Base-by-base conservation (phyloP, 306 rosid genomes). In the Begonia fuchsioides region DNA sequence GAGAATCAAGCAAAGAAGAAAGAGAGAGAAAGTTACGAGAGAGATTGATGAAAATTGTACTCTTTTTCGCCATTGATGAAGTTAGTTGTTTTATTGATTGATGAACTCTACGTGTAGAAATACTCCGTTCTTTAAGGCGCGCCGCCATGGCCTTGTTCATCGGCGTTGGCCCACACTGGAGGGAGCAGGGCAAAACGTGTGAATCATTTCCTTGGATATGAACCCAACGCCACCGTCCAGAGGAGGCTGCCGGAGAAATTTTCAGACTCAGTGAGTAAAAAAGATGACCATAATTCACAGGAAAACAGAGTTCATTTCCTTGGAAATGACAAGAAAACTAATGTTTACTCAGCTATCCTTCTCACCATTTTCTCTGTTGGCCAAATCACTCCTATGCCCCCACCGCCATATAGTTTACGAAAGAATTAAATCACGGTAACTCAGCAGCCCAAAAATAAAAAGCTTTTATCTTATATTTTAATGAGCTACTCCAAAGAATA, bases 61-160 rank as follows among this genome's bases (percentile, higher is more conserved):
- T 43, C 46, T 26, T 26, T 26, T 26, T 26, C 5, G n/a, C 32
- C 35, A 26, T 8, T 3, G 7, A 5, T 26, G 35, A 26, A 26
- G 35, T 0, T 26, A 26, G 35, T 26, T 26, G 8, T 26, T 26
- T 26, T 5, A 26, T 26, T 26, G 35, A 26, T 26, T 5, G 35
- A 26, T 26, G 35, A 26, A 26, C 8, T 26, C 35, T 26, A n/a
- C n/a, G n/a, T n/a, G n/a, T n/a, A n/a, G n/a, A n/a, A n/a, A n/a
- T n/a, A n/a, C 67, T 72, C 45, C 68, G 72, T 35, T 19, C 56
- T 2, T 52, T 60, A 19, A 76, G 72, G 49, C 51, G 64, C 44
- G 68, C 67, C 48, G 67, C 78, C 70, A 76, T 71, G 26, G 75
- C 72, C 48, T 71, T 76, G 70, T 71, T 76, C 82, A 76, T 76